Base-by-base conservation (phyloP, 2,329 filamentous ascomycete genomes). In the Sclerotinia minor region DNA sequence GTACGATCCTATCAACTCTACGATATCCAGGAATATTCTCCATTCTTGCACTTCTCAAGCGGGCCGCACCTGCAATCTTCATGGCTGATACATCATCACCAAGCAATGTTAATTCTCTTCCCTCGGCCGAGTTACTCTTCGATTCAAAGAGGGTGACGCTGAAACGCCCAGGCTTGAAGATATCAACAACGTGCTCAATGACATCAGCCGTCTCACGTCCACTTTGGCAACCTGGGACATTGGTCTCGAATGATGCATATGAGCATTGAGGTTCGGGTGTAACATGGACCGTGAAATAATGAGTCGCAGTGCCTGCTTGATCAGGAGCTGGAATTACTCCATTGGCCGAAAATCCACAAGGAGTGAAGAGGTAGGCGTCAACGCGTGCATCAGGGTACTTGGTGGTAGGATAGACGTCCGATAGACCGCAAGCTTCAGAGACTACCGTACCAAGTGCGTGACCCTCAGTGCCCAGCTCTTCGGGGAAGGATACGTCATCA, bases 221-320 rank as follows among this genome's bases (percentile, higher is more conserved):
- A 67, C 87, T 92, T 81, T 97, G 92, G 6, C 88, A 89, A 35
- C 92, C 91, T 1, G 95, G 95, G 5, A 99, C 94, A 74, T 98
- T 99, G 73, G 95, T 98, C 83, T 99, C 95, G 77, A 99, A 99
- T 2, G 93, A 97, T 47, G 95, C 95, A 78, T 96, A 99, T 6
- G 94, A 97, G 83, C 94, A 99, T 76, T 97, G 89, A 19, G 94
- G 92, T 83, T 99, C 95, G 0, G 95, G 95, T 0, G 95, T 99
- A 72, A 99, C 95, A 77, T 99, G 95, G 32, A 99, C 95, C 0
- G 94, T 99, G 81, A 97, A 99, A 82, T 99, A 99, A 80, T 98
- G 93, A 76, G 69, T 83, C 80, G 77, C 81, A 61, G 74, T 76
- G 72, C 77, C 82, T 45, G 81, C 80, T 64, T 83, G 81, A 19